These are phyloP conservation scores for Poa pratensis DNA, from an alignment of 176 grass and related monocot genomes.

Conservation along the genomic window DNA sequence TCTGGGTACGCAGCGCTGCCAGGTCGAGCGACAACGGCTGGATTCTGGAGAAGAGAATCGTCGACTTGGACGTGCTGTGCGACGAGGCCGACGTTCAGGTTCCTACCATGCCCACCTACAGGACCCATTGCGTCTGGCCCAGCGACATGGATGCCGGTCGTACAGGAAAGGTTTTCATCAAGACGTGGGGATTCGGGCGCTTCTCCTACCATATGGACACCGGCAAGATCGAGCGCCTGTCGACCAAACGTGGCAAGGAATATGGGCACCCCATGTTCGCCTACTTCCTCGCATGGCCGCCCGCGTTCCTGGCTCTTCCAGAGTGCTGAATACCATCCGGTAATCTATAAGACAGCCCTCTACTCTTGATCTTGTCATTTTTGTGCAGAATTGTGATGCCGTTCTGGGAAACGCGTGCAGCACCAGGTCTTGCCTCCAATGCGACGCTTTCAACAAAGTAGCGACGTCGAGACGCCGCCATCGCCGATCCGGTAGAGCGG, in stretches of 20 bases:
- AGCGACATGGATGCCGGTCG: constrained; percentile 32
- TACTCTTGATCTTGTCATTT: not conserved
- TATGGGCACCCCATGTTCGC: constrained; percentile 18
- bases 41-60: constrained; percentile 26
- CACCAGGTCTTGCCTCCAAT: no score
- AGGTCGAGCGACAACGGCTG: constrained; percentile 1
- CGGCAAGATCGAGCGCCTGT: not conserved
- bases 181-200: constrained; percentile 16
- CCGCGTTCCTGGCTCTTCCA: not conserved
- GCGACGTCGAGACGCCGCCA: no score
- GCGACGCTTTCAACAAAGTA: no score
- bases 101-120: no score
- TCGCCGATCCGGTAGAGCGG: no score
- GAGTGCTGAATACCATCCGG: not conserved
- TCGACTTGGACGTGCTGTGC: not conserved
- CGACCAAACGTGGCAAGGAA: constrained; percentile 2
- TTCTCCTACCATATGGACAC: constrained; percentile 21
- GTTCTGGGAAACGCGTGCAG: no score
- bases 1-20: not conserved
- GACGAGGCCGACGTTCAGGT: no score
- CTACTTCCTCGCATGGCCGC: constrained; percentile 19
- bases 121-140: not conserved
- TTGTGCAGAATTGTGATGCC: constrained; percentile 1
- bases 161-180: constrained; percentile 25
- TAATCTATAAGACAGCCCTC: not conserved